A percentile compares a stretch with the other conserved stretches of the same genome.
phyloP scores from a whole-genome alignment of 2,329 filamentous ascomycete genomes.

The Diaporthe destruens region DNA sequence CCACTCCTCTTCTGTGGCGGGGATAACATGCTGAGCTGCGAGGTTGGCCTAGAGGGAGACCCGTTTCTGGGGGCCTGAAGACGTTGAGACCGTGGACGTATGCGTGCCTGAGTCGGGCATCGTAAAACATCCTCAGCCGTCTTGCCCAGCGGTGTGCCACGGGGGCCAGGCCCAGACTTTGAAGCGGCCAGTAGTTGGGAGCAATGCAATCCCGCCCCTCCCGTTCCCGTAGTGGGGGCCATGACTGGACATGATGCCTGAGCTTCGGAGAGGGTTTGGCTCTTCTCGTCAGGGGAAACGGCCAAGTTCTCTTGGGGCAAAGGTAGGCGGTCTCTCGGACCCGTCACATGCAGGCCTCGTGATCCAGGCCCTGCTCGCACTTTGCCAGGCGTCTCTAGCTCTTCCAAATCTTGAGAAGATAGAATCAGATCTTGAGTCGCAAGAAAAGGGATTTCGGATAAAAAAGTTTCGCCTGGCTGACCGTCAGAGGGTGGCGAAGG shows the following conservation, averaged over 20 bases:
- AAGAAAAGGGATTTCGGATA: conserved; percentile 51
- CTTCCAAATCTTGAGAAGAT: conserved; percentile 61
- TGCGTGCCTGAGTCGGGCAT: background rate
- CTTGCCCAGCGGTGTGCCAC: background rate
- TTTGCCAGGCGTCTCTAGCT: conserved; percentile 52
- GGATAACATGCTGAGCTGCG: background rate
- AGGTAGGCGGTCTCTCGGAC: too few relatives aligned
- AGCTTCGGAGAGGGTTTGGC: background rate
- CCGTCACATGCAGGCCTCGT: background rate
- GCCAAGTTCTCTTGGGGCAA: background rate
- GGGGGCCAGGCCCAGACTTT: background rate
- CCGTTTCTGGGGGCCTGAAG: background rate
- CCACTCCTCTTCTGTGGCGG: background rate
- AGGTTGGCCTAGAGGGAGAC: background rate
- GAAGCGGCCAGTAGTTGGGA: background rate
- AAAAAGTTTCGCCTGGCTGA: background rate
- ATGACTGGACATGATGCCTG: background rate
- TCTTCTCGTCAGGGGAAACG: background rate
- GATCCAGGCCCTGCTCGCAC: background rate
- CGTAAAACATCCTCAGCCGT: too few relatives aligned
- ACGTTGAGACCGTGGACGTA: background rate
- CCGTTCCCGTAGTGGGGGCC: background rate
- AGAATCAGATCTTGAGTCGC: conserved; percentile 61
- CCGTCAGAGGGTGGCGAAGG: conserved; percentile 1
- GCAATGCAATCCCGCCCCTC: background rate